Conservation (phyloP, 768 basidiomycete species). For the Agaricus subrufescens region DNA sequence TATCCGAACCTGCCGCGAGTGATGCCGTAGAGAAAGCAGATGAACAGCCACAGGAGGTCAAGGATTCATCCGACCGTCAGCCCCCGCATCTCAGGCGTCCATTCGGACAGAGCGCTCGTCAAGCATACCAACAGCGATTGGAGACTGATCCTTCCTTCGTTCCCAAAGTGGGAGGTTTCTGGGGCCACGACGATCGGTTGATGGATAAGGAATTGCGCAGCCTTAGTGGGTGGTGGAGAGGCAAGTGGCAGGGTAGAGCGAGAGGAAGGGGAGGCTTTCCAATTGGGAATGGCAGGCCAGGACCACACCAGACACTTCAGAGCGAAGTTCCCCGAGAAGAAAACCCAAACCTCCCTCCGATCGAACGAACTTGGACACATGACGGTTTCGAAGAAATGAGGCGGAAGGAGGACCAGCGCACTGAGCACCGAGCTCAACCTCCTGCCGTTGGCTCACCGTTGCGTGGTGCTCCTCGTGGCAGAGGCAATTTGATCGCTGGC, state of each 20-base stretch:
- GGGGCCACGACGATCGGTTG: conserved; percentile 91
- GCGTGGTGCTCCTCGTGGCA: conserved; percentile 40
- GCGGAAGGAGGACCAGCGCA: conserved; percentile 58
- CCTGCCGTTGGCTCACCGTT: conserved; percentile 4
- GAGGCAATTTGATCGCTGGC: conserved; percentile 38
- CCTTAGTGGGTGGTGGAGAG: conserved; percentile 86
- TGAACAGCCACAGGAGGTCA: neutral
- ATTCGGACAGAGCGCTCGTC: conserved; percentile 63
- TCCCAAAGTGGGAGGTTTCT: conserved; percentile 88
- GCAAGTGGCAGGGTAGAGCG: conserved; percentile 67
- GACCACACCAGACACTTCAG: conserved; percentile 60
- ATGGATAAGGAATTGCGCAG: conserved; percentile 78
- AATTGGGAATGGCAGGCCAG: conserved; percentile 35
- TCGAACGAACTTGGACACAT: conserved; percentile 76
- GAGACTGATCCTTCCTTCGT: conserved; percentile 85
- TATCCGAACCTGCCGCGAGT: conserved; percentile 7
- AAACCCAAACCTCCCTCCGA: conserved; percentile 37
- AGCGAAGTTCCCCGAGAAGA: conserved; percentile 25
- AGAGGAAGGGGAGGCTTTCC: conserved; percentile 41
- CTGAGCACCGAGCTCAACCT: conserved; percentile 19
- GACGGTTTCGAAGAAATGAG: conserved; percentile 90
- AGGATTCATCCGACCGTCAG: conserved; percentile 2
- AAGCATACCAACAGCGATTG: conserved; percentile 80
- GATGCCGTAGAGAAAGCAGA: conserved; percentile 1
- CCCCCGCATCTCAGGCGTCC: conserved; percentile 27